phyloP scores from a whole-genome alignment of 78 protist species.

The Dictyostelium firmibasis region DNA sequence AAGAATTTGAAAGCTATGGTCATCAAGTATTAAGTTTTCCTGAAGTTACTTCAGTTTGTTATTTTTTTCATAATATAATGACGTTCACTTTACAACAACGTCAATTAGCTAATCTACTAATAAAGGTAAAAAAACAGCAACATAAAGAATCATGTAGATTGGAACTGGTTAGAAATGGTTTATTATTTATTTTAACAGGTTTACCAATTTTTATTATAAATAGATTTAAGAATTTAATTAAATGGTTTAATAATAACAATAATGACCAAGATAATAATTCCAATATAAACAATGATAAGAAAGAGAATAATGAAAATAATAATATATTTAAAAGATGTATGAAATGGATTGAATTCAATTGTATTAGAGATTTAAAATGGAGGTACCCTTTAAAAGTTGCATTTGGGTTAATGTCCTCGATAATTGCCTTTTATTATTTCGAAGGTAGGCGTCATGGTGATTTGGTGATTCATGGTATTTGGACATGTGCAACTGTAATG shows the following conservation, averaged over 20 bases:
- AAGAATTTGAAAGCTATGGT: conserved; percentile 4
- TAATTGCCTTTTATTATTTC: conserved; percentile 29
- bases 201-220: conserved; percentile 11
- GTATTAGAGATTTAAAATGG: conserved; percentile 47
- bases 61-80: conserved; percentile 34
- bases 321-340: neutral
- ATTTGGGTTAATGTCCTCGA: conserved; percentile 2
- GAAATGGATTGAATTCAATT: neutral
- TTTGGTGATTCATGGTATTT: conserved; percentile 50
- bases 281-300: neutral
- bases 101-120: neutral
- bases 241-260: neutral
- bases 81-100: conserved; percentile 37
- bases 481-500: conserved; percentile 61
- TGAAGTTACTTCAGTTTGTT: conserved; percentile 24
- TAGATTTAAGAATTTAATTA: neutral
- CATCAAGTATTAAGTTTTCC: conserved; percentile 4
- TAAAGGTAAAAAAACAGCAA: neutral
- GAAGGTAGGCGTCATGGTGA: conserved; percentile 16
- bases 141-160: neutral
- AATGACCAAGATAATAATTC: neutral
- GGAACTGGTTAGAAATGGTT: conserved; percentile 31
- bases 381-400: conserved; percentile 38
- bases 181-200: neutral
- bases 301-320: neutral